Percentiles rank a stretch among this genome's conserved stretches.
phyloP scores from a whole-genome alignment of 2,329 filamentous ascomycete species.

The Diaporthe sp. region DNA sequence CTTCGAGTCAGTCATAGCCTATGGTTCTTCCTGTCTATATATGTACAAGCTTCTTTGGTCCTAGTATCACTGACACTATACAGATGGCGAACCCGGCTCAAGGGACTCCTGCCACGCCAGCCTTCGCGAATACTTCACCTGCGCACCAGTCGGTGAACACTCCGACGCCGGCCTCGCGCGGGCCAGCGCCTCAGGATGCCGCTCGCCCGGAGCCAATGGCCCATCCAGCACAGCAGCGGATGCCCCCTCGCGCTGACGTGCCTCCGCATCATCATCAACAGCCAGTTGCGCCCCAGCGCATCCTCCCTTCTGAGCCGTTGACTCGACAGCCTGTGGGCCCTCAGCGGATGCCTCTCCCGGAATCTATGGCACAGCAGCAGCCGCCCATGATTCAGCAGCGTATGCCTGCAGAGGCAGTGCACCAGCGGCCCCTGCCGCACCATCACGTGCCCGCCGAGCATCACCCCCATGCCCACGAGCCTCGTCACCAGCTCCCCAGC shows the following conservation, averaged over 20 bases:
- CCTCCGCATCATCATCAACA: slow-evolving; percentile 20
- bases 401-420: slow-evolving; percentile 12
- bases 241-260: not conserved
- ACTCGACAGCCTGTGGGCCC: slow-evolving; percentile 9
- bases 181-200: slow-evolving; percentile 16
- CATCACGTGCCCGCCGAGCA: not conserved
- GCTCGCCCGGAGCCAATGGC: not conserved
- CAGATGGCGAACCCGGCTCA: slow-evolving; percentile 2
- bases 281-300: slow-evolving; percentile 18
- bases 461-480: slow-evolving; percentile 3
- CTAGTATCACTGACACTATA: not conserved
- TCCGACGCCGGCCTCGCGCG: not conserved
- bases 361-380: slow-evolving; percentile 1
- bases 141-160: slow-evolving; percentile 1
- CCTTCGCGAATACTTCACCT: slow-evolving; percentile 10
- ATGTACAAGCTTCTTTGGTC: not conserved
- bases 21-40: not conserved
- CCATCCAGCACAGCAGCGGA: not conserved
- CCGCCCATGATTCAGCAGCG: slow-evolving; percentile 28
- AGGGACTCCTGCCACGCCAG: slow-evolving; percentile 14
- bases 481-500: not conserved
- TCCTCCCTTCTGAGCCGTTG: slow-evolving; percentile 17
- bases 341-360: slow-evolving; percentile 26
- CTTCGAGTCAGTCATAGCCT: slow-evolving; percentile 18
- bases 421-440: slow-evolving; percentile 5